These are phyloP conservation scores for Fraxinus paxiana DNA, from an alignment of 305 asterid genomes.

Conservation along the genomic window DNA sequence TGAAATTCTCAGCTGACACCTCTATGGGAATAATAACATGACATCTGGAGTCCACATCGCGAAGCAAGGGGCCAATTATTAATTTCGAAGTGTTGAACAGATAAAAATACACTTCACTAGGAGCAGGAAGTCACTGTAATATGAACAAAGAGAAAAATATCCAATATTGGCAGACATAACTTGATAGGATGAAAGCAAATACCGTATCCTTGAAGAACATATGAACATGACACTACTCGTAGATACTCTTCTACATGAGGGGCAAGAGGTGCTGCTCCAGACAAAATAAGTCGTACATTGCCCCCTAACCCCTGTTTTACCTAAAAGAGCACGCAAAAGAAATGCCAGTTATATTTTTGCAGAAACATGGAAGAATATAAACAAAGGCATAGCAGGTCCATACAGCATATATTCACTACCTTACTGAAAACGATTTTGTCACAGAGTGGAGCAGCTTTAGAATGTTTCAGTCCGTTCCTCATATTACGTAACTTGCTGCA, in stretches of 20 bases:
- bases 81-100: background rate
- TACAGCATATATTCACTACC: constrained; percentile 38
- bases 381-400: constrained; percentile 16
- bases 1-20: constrained; percentile 16
- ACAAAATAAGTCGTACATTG: constrained; percentile 65
- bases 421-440: constrained; percentile 77
- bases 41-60: background rate
- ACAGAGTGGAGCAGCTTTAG: constrained; percentile 65
- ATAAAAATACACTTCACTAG: background rate
- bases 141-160: background rate
- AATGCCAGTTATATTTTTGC: constrained; percentile 19
- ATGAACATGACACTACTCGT: constrained; percentile 67
- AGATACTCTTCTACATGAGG: constrained; percentile 81
- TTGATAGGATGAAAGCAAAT: constrained; percentile 24
- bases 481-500: constrained; percentile 62
- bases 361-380: constrained; percentile 8
- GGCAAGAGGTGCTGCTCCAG: constrained; percentile 96
- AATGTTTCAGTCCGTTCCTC: constrained; percentile 65
- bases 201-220: constrained; percentile 95
- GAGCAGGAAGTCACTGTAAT: background rate
- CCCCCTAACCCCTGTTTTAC: constrained; percentile 92
- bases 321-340: constrained; percentile 35
- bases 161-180: constrained; percentile 8
- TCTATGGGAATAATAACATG: constrained; percentile 13
- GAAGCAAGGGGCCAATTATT: background rate